Conservation (phyloP, 2,329 filamentous ascomycete genomes). For the Rhynchosporium secalis region DNA sequence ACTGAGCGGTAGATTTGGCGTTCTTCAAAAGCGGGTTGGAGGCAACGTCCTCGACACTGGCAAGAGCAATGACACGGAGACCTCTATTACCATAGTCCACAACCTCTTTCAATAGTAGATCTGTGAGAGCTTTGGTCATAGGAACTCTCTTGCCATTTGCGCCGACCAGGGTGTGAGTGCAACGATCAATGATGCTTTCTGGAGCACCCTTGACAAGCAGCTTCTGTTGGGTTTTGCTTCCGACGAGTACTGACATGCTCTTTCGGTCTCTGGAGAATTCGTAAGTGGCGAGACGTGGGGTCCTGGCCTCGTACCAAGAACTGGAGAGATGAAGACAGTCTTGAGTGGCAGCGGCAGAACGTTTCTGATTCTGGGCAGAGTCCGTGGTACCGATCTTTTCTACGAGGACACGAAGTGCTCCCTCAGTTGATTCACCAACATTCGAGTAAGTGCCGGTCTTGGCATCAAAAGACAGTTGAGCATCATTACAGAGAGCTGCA, state of each 20-base stretch:
- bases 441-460: conserved; percentile 74
- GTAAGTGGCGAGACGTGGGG: conserved; percentile 78
- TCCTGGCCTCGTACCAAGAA: conserved; percentile 76
- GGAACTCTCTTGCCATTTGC: conserved; percentile 74
- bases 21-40: conserved; percentile 67
- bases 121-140: conserved; percentile 67
- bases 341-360: conserved; percentile 48
- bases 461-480: conserved; percentile 77
- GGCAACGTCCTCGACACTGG: conserved; percentile 75
- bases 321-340: conserved; percentile 79
- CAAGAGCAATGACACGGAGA: conserved; percentile 91
- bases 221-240: conserved; percentile 67
- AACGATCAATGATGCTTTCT: conserved; percentile 90
- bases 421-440: conserved; percentile 94
- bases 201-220: conserved; percentile 96
- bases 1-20: conserved; percentile 82
- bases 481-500: conserved; percentile 83
- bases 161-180: conserved; percentile 78
- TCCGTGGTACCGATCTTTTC: conserved; percentile 86
- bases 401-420: conserved; percentile 82
- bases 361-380: conserved; percentile 49
- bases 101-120: conserved; percentile 75
- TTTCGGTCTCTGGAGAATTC: conserved; percentile 98
- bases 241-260: conserved; percentile 96
- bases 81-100: conserved; percentile 89